Evolutionary conservation across 495 filamentous ascomycete species (phyloP).

Genomic region (Penicillium salamii): DNA sequence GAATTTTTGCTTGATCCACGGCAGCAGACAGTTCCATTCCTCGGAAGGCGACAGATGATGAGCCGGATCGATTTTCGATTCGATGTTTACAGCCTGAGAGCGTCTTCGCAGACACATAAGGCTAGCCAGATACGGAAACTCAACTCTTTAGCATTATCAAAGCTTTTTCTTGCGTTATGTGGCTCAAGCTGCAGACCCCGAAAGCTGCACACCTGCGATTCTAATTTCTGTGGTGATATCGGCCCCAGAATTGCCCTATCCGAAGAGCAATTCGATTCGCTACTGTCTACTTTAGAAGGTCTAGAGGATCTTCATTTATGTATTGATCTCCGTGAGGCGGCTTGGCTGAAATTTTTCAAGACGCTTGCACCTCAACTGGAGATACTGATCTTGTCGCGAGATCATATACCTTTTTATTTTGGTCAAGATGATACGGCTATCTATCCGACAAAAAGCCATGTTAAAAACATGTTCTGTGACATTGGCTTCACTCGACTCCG

Average conservation of each 20-base stretch:
- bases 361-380: conserved; percentile 11
- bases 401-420: conserved; percentile 4
- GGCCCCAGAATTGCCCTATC: conserved; percentile 7
- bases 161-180: conserved; percentile 9
- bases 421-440: conserved; percentile 1
- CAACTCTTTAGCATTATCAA: conserved; percentile 9
- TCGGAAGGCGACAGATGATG: conserved; percentile 8
- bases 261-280: conserved; percentile 8
- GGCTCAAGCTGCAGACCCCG: conserved; percentile 8
- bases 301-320: conserved; percentile 12
- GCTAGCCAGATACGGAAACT: conserved; percentile 3
- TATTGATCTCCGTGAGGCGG: conserved; percentile 9
- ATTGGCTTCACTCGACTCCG: conserved; percentile 10
- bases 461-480: conserved; percentile 1
- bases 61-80: conserved; percentile 10
- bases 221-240: conserved; percentile 10
- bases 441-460: conserved; percentile 3
- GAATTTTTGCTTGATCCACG: conserved; percentile 12
- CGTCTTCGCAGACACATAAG: background rate
- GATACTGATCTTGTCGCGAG: conserved; percentile 7
- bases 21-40: conserved; percentile 10
- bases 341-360: conserved; percentile 6
- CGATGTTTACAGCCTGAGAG: conserved; percentile 6
- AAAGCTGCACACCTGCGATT: conserved; percentile 7
- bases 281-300: conserved; percentile 7